Conservation (phyloP, 768 basidiomycete species). For the Russula sp. region DNA sequence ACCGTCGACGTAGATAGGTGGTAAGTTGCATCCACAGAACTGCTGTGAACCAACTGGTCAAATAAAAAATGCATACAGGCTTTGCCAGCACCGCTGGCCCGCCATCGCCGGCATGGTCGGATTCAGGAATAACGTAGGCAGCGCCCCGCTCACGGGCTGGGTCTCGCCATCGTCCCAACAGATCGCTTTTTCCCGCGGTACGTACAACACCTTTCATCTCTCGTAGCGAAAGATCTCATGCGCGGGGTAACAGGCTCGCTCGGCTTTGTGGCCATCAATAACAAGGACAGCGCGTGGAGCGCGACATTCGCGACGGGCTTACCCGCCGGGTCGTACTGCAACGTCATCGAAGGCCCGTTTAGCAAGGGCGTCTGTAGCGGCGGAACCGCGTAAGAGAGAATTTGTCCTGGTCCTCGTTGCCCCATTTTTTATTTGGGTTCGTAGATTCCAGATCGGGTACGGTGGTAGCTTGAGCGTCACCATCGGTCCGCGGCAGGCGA, state of each 20-base stretch:
- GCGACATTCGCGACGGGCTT: slow-evolving; percentile 50
- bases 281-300: slow-evolving; percentile 49
- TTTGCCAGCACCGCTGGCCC: slow-evolving; percentile 57
- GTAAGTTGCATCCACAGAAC: too few species aligned
- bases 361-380: slow-evolving; percentile 43
- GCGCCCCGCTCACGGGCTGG: slow-evolving; percentile 47
- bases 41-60: too few species aligned
- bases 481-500: slow-evolving; percentile 24
- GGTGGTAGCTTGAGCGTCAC: slow-evolving; percentile 23
- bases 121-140: slow-evolving; percentile 53
- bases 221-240: neutral
- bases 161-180: slow-evolving; percentile 48
- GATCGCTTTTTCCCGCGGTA: slow-evolving; percentile 62
- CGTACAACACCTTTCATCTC: neutral
- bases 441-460: slow-evolving; percentile 17
- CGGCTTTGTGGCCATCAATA: slow-evolving; percentile 65
- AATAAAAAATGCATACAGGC: slow-evolving; percentile 30
- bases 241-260: slow-evolving; percentile 33
- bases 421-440: too few species aligned
- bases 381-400: slow-evolving; percentile 47
- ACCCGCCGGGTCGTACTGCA: slow-evolving; percentile 54
- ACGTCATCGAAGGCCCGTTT: slow-evolving; percentile 48
- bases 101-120: slow-evolving; percentile 54
- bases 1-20: slow-evolving; percentile 51
- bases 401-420: too few species aligned